Percentiles rank a stretch among this genome's conserved stretches.
Conservation (phyloP, 192 early-diverging fungal species). For the Paraglomus brasilianum region DNA sequence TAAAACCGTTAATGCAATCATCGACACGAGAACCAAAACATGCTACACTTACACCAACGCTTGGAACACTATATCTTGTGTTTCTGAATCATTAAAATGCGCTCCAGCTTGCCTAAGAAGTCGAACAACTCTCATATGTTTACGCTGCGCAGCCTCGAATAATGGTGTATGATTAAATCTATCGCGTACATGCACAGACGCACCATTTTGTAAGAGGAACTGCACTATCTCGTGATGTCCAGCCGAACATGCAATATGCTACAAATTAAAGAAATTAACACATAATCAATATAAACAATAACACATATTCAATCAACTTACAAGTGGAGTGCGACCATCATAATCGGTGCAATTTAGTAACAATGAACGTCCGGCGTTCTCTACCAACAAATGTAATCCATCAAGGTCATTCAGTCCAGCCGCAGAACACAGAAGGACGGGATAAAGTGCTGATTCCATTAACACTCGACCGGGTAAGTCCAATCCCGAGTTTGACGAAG, state of each 20-base stretch:
- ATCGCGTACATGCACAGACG: slow-evolving; percentile 89
- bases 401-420: slow-evolving; percentile 83
- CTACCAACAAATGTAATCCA: slow-evolving; percentile 65
- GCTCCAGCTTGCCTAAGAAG: slow-evolving; percentile 80
- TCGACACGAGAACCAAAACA: slow-evolving; percentile 35
- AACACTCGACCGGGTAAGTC: slow-evolving; percentile 33
- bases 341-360: slow-evolving; percentile 78
- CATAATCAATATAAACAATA: background rate
- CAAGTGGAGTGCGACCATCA: slow-evolving; percentile 43
- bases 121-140: slow-evolving; percentile 59
- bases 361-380: slow-evolving; percentile 51
- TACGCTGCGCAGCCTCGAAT: slow-evolving; percentile 72
- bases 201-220: slow-evolving; percentile 78
- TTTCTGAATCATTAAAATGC: slow-evolving; percentile 85
- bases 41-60: slow-evolving; percentile 54
- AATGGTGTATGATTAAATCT: slow-evolving; percentile 86
- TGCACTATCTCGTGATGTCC: slow-evolving; percentile 72
- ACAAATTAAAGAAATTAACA: background rate
- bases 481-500: slow-evolving; percentile 21
- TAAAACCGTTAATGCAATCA: too few relatives aligned
- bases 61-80: slow-evolving; percentile 59
- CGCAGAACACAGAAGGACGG: slow-evolving; percentile 83
- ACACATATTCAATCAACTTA: slow-evolving; percentile 35
- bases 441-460: slow-evolving; percentile 76
- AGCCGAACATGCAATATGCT: slow-evolving; percentile 79